Conservation (phyloP, 192 early-diverging fungal species). For the Haplosporangium gracile region DNA sequence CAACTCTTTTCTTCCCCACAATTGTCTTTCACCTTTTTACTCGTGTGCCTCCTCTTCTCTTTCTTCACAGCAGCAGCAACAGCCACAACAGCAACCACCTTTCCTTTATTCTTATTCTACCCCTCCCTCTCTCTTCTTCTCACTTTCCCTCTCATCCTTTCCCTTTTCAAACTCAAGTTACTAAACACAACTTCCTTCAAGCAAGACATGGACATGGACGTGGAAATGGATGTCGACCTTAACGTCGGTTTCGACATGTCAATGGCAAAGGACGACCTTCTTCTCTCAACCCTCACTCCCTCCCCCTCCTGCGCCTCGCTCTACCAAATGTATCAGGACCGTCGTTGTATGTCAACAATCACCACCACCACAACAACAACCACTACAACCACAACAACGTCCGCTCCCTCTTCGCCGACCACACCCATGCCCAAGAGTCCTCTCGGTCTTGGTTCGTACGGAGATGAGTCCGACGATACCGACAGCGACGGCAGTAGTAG, state of each 20-base stretch:
- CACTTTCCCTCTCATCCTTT: neutral
- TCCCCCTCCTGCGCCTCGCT: constrained; percentile 33
- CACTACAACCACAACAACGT: constrained; percentile 6
- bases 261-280: constrained; percentile 24
- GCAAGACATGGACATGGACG: constrained; percentile 2
- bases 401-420: neutral
- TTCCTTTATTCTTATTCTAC: neutral
- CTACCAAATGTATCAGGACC: constrained; percentile 20
- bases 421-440: neutral
- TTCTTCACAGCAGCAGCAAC: neutral
- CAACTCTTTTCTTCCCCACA: neutral
- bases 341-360: neutral
- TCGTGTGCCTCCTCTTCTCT: neutral
- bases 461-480: neutral
- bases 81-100: neutral
- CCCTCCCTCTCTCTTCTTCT: neutral
- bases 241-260: constrained; percentile 19
- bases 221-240: constrained; percentile 28
- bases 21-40: neutral
- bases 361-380: constrained; percentile 15
- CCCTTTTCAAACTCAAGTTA: no score
- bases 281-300: constrained; percentile 15
- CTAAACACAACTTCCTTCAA: neutral
- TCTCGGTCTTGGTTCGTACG: neutral
- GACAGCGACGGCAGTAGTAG: neutral